Base-by-base conservation (phyloP, 2,329 filamentous ascomycete genomes). In the Fusarium sambucinum region DNA sequence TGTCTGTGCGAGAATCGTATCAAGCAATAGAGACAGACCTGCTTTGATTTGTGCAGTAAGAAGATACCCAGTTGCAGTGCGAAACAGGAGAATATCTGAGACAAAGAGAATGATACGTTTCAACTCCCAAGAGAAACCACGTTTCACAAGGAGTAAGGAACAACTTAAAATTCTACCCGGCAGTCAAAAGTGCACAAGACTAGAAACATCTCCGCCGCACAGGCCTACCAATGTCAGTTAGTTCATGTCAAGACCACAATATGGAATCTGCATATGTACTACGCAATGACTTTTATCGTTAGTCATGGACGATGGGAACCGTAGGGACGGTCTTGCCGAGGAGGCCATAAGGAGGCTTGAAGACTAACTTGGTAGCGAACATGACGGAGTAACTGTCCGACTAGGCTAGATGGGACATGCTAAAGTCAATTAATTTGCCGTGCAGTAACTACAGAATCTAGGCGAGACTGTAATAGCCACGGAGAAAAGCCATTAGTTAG, bases 311-410 rank as follows among this genome's bases (percentile, higher is more conserved):
- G 25, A 62, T 30, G 55, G 32, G 32, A 61, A 38, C 60, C 50
- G 29, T 19, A 29, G 35, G 11, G 54, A 58, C 54, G 66, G 66
- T 29, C 41, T 63, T 70, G 50, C 57, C 66, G 54, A 69, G 48
- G 21, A 48, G 23, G n/a, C 62, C 63, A 69, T 53, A 51, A 69
- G 42, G 57, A 52, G 58, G 23, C 32, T 51, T 35, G 25, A 48
- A 52, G 37, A 51, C 53, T 57, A 69, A 35, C 33, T 54, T 46
- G 51, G 64, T 48, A 54, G 60, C 59, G 54, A 67, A 47, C 41
- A 69, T 69, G 61, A 30, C 53, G 56, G 53, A 69, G 61, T 54
- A 55, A 52, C 32, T 69, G 41, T 54, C 63, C 33, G 53, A 54
- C 59, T 59, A 52, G 59, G 56, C 32, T 55, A 52, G 38, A 41